Evolutionary conservation across 441 rosid species (phyloP).

Genomic region (California macrophylla): DNA sequence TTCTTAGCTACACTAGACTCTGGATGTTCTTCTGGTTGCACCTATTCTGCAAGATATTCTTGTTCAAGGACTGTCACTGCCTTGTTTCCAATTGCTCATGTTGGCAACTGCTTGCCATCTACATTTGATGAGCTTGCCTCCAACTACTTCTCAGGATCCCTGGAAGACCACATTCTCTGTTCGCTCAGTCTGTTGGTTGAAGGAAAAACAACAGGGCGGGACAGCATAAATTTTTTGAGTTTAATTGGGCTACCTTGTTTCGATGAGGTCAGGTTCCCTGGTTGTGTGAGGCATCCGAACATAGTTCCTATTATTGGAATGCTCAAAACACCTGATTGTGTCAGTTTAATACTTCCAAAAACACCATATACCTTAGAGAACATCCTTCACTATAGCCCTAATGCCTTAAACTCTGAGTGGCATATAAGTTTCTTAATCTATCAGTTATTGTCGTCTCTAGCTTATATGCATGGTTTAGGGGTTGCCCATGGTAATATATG

Average conservation of each 20-base stretch:
- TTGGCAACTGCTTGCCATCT: constrained; percentile 36
- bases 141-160: constrained; percentile 39
- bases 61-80: constrained; percentile 41
- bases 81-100: constrained; percentile 53
- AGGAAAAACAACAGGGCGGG: constrained; percentile 64
- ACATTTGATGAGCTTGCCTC: constrained; percentile 44
- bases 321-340: constrained; percentile 37
- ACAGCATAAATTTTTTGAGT: constrained; percentile 44
- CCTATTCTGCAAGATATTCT: constrained; percentile 36
- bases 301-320: constrained; percentile 60
- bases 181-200: constrained; percentile 52
- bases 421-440: constrained; percentile 53
- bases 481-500: constrained; percentile 60
- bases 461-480: constrained; percentile 57
- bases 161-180: constrained; percentile 55
- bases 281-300: constrained; percentile 77
- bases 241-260: constrained; percentile 56
- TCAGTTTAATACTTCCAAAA: constrained; percentile 58
- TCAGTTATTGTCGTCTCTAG: constrained; percentile 70
- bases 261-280: constrained; percentile 39
- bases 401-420: constrained; percentile 64
- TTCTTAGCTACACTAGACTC: constrained; percentile 22
- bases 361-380: constrained; percentile 64
- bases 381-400: constrained; percentile 64
- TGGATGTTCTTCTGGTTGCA: constrained; percentile 27